Evolutionary conservation across 805 yeast species (phyloP), one percentile per base, ranked within the genome.

Genomic region (Tetrapisispora pingtungensis): DNA sequence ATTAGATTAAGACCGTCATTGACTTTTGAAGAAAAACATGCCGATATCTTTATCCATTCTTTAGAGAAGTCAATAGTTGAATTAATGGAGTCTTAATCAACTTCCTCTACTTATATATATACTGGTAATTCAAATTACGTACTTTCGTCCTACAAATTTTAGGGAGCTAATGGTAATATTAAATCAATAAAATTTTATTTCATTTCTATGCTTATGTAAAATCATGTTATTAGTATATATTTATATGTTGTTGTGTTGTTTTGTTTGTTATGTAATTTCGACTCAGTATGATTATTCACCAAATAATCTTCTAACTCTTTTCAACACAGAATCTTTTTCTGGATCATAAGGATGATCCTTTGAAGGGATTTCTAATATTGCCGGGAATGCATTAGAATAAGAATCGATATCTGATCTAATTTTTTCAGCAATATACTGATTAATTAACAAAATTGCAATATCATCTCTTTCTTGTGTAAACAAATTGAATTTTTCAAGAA

Each of bases 281-380:
- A 17, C n/a, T n/a, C n/a, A n/a, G n/a, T n/a, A 5, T 15, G 20
- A 28, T 52, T 71, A 87, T 68, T 93, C 97, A 37, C 98, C 97
- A 69, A 90, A 89, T 51, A 93, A 70, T 62, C 96, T 80, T 71
- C 95, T 83, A 30, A 93, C 98, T 64, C 95, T 84, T 68, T 90
- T 81, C 66, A 93, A 74, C 34, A 93, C 88, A 18, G 95, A 83
- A 66, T 93, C 98, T 78, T 90, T 93, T 64, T 90, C 97, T 18
- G 98, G 98, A 64, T 93, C 95, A 64, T 93, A 93, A 19, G 98
- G 97, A 64, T 93, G 97, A 61, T 93, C 98, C 70, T 93, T 93
- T 14, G 97, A 87, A 24, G 98, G 98, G 49, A 93, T 93, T 68
- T 93, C 98, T 59, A 93, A 72, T 40, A 93, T 78, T 3, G 98